Conservation (phyloP, 2,329 filamentous ascomycete genomes). For the Ophiocordyceps robertsii region DNA sequence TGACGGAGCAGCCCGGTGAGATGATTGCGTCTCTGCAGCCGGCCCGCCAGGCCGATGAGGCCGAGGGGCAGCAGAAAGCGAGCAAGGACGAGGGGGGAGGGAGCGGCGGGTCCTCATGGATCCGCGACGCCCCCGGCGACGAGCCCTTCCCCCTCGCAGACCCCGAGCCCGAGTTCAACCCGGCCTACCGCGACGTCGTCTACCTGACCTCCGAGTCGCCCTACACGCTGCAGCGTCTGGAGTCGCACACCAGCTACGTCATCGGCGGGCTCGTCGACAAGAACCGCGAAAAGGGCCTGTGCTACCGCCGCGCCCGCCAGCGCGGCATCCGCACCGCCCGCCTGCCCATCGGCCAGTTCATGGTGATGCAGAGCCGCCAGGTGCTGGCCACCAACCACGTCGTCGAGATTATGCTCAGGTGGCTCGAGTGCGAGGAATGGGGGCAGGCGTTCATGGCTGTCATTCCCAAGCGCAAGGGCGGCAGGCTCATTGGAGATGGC, state of each 20-base stretch:
- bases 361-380: conserved; percentile 76
- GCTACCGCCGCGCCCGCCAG: conserved; percentile 67
- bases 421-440: conserved; percentile 87
- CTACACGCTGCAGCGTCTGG: conserved; percentile 67
- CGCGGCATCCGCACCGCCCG: conserved; percentile 76
- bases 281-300: conserved; percentile 90
- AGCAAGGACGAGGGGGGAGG: conserved; percentile 13
- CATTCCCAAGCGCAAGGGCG: conserved; percentile 84
- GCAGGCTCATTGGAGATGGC: conserved; percentile 40
- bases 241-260: conserved; percentile 82
- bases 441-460: conserved; percentile 75
- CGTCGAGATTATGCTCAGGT: conserved; percentile 88
- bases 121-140: conserved; percentile 14
- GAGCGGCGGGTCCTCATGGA: conserved; percentile 16
- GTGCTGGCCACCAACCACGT: conserved; percentile 94
- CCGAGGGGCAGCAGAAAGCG: conserved; percentile 11
- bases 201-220: conserved; percentile 91
- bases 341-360: conserved; percentile 87
- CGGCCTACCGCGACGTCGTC: conserved; percentile 41
- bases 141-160: conserved; percentile 20
- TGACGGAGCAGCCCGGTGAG: conserved; percentile 43
- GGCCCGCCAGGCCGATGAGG: conserved; percentile 8
- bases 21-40: conserved; percentile 44
- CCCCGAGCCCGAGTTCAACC: conserved; percentile 16
- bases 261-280: conserved; percentile 92